These are phyloP conservation scores for Wickerhamomyces strasburgensis DNA, from an alignment of 805 yeast species.

Conservation along the genomic window DNA sequence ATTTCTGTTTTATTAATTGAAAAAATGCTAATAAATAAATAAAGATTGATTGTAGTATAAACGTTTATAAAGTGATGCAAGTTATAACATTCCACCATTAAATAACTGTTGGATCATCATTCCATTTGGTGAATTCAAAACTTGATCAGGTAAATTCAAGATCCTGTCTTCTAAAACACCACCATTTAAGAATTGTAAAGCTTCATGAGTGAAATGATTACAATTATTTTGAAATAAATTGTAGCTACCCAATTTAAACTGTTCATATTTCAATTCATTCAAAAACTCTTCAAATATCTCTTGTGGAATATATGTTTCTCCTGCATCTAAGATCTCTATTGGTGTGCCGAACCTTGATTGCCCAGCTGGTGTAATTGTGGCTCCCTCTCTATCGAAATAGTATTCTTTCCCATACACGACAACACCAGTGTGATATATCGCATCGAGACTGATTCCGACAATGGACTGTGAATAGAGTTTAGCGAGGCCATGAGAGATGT, in stretches of 20 bases:
- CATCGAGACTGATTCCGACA: conserved; percentile 52
- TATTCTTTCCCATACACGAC: conserved; percentile 50
- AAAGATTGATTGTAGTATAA: background rate
- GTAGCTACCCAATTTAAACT: conserved; percentile 38
- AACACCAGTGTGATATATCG: conserved; percentile 63
- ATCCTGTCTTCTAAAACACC: conserved; percentile 50
- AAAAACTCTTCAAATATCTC: conserved; percentile 52
- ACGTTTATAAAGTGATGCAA: background rate
- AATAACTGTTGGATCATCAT: conserved; percentile 38
- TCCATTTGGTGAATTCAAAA: conserved; percentile 47
- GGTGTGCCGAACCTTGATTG: conserved; percentile 57
- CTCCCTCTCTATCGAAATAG: conserved; percentile 57
- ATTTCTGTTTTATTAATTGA: too few species aligned
- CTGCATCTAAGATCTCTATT: conserved; percentile 45
- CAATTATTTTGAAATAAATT: conserved; percentile 61
- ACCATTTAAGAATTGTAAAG: conserved; percentile 54
- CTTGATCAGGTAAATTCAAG: conserved; percentile 46
- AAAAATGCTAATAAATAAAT: too few species aligned
- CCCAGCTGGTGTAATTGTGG: conserved; percentile 40
- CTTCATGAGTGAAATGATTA: conserved; percentile 59
- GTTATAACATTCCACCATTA: conserved; percentile 11
- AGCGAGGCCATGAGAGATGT: conserved; percentile 60
- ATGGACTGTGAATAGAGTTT: conserved; percentile 42
- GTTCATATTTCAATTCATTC: conserved; percentile 41
- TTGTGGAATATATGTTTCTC: conserved; percentile 44